phyloP scores from a whole-genome alignment of 192 early-diverging fungal genomes.

The Globomyces pollinis-pini region DNA sequence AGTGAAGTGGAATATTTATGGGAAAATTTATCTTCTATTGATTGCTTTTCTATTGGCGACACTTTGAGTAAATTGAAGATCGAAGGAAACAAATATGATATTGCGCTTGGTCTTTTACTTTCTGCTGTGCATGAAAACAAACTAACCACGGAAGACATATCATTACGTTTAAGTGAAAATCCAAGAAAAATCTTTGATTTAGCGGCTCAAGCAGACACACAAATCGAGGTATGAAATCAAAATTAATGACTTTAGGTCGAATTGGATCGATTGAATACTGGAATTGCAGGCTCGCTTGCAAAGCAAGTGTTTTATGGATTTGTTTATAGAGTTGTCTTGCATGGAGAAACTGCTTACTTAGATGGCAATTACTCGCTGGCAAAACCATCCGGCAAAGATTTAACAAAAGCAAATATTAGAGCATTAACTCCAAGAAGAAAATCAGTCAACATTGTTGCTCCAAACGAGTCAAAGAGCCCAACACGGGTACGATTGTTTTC shows the following conservation, averaged over 20 bases:
- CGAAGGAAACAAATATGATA: constrained; percentile 27
- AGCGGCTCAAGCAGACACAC: constrained; percentile 88
- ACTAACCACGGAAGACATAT: constrained; percentile 71
- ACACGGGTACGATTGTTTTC: neutral
- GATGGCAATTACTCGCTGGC: constrained; percentile 68
- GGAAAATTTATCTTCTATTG: constrained; percentile 71
- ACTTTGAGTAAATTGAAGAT: constrained; percentile 61
- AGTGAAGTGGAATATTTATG: constrained; percentile 71
- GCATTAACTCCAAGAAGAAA: neutral
- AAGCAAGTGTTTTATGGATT: constrained; percentile 56
- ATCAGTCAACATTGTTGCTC: neutral
- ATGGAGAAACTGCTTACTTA: constrained; percentile 75
- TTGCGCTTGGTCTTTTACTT: constrained; percentile 54
- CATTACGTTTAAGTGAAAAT: constrained; percentile 68
- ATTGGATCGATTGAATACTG: constrained; percentile 55
- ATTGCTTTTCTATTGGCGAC: constrained; percentile 85
- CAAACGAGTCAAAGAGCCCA: neutral
- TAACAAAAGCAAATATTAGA: constrained; percentile 18
- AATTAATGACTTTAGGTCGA: constrained; percentile 45
- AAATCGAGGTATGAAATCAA: constrained; percentile 72
- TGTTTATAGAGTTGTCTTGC: constrained; percentile 85
- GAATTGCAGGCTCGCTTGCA: constrained; percentile 47
- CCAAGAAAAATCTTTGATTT: constrained; percentile 86
- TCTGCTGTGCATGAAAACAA: constrained; percentile 73
- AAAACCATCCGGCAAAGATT: constrained; percentile 37